These are phyloP conservation scores for Oryza brachyantha DNA, from an alignment of 176 grass and related monocot genomes.

Conservation along the genomic window DNA sequence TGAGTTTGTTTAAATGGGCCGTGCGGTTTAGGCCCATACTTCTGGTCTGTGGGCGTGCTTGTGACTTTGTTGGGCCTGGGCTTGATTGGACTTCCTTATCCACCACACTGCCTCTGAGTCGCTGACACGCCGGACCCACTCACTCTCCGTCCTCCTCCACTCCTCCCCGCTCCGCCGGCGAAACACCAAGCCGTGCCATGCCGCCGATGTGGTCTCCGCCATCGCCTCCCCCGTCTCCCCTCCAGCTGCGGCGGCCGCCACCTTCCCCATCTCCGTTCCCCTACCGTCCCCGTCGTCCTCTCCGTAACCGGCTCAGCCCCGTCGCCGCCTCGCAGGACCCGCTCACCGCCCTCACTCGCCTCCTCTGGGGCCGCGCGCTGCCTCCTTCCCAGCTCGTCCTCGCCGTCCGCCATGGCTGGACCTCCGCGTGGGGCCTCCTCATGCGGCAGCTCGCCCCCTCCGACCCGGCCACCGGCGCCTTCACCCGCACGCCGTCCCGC, in stretches of 20 bases:
- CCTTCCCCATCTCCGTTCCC: not conserved
- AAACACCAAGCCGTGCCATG: not conserved
- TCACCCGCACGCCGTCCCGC: conserved; percentile 49
- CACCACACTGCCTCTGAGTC: not conserved
- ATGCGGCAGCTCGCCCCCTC: conserved; percentile 89
- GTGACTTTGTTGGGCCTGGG: not conserved
- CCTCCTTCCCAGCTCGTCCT: conserved; percentile 54
- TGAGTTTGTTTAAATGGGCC: too few relatives aligned
- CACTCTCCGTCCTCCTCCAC: not conserved
- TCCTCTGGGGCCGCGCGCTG: conserved; percentile 56
- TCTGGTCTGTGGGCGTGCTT: not conserved
- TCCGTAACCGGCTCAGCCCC: not conserved
- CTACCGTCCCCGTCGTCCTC: not conserved
- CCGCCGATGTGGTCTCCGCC: conserved; percentile 33
- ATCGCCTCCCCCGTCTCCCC: conserved; percentile 9
- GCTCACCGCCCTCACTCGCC: conserved; percentile 41
- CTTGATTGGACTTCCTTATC: not conserved
- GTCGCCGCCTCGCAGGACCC: conserved; percentile 35
- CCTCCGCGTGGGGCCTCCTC: conserved; percentile 63
- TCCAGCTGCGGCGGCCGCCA: not conserved
- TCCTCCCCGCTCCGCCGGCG: not conserved
- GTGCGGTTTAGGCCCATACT: not conserved
- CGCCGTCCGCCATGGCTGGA: conserved; percentile 53
- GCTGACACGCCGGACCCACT: not conserved
- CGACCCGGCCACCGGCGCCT: conserved; percentile 53